Base-by-base conservation (phyloP, 2,329 filamentous ascomycete species). In the Fusarium veterinarium region DNA sequence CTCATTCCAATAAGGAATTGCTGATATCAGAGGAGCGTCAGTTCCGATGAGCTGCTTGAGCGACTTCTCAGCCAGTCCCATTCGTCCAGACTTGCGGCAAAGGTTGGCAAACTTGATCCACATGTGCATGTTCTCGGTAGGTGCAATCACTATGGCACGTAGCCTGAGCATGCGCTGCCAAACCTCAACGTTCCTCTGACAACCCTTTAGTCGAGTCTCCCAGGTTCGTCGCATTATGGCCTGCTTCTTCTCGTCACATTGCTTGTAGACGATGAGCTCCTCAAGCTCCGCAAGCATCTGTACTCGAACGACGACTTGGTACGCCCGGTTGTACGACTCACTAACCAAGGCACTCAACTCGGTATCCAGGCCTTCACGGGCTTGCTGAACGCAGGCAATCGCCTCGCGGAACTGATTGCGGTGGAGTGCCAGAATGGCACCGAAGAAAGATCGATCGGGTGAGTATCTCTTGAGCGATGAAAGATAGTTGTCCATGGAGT, bases 71-170 rank as follows among this genome's bases (percentile, higher is more conserved):
- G 96, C 96, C 53, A 99, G 89, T 14, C 96, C 95, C 87, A 95
- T 95, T 35, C 96, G 92, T 64, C 94, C 93, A 48, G 95, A 97
- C 82, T 99, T 99, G 77, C 97, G 93, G 82, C 97, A 99, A 10
- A 99, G 90, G 77, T 98, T 99, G 77, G 96, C 94, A 80, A 98
- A 99, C 81, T 99, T 99, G 86, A 99, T 98, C 91, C 95, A 98
- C 95, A 99, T 99, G 78, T 97, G 93, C 86, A 97, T 94, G 78
- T 98, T 98, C 80, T 99, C 95, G 38, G 90, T 90, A 0, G 97
- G 95, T 1, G 92, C 92, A 69, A 98, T 95, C 66, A 99, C 96
- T 57, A 99, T 87, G 25, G 95, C 93, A 67, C 96, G 91, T 37
- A 99, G 91, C 79, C 97, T 96, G 61, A 99, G 90, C 94, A 98